Evolutionary conservation across 1,284 basidiomycete genomes (phyloP), one percentile per base, ranked within the genome.

Genomic region (Cutaneotrichosporon cyanovorans): DNA sequence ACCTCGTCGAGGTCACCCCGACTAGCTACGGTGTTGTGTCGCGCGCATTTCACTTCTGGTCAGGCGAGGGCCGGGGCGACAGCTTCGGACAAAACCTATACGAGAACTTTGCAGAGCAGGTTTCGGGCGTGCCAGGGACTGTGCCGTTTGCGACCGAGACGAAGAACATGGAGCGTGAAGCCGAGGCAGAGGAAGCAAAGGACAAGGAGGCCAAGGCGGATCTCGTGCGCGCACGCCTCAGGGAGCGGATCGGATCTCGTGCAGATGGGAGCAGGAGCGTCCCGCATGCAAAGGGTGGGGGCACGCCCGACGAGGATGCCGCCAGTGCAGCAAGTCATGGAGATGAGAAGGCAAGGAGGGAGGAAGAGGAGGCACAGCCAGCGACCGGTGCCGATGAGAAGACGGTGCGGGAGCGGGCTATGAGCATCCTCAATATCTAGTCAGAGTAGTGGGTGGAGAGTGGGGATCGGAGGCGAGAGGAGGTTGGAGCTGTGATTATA

Each of bases 1-100:
- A 93, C 65, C 73, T 93, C 11, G 76, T 91, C 34, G 88, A 93
- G 68, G 87, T 93, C 40, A 83, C 87, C 0, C 89, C 89, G 0
- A 85, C 88, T 1, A 85, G 82, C 5, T 93, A 93, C 61, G 89
- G 89, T 12, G 89, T 92, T 45, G 82, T 87, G 55, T 84, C 82
- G 49, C 81, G 87, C 57, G 85, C 86, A 4, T 88, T 85, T 72
- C 88, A 92, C 68, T 93, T 93, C 73, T 93, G 88, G 88, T 66
- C 70, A 9, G 70, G 70, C 33, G 70, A 72, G 55, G 72, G 72
- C 4, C 56, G 71, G 30, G 66, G 62, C 16, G 66, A 71, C 46
- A 50, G 48, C 4, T 51, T 60, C 7, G 72, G 72, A 22, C 59
- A 57, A 37, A 73, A 73, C 54, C 50, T 73, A 16, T 73, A 73